Base-by-base conservation (phyloP, 768 basidiomycete species). In the Lyophyllum atratum region DNA sequence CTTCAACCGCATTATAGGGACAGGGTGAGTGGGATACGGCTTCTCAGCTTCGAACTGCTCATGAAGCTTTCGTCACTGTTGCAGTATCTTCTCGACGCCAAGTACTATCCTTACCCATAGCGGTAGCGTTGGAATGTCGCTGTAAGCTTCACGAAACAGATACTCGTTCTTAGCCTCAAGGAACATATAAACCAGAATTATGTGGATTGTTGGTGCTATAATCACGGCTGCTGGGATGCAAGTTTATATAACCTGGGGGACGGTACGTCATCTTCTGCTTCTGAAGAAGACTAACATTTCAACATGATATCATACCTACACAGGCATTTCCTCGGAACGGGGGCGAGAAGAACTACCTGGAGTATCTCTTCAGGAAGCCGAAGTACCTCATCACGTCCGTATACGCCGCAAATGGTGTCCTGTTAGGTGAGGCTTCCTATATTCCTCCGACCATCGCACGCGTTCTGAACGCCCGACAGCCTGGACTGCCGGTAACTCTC, bases 291-390 rank as follows among this genome's bases (percentile, higher is more conserved):
- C n/a, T 40, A 17, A 26, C 10, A 8, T 43, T 28, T 50, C 22
- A 24, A 39, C 15, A 33, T 40, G 3, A 43, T 52, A 28, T 44
- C 43, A 59, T 34, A 19, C 31, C 3, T 26, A 1, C 21, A 17
- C 31, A 76, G 84, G 85, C 79, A 12, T 67, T 89, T 1, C 87
- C 87, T 1, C 73, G 76, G 17, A 87, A 77, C 46, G 87, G 87
- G 11, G 88, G 84, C n/a, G 87, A 89, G 69, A 88, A 88, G 68
- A 86, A 82, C 44, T 90, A 89, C 61, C 72, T 89, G 48, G 85
- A 87, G 61, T 87, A 79, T 62, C 70, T 87, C 21, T 88, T 78
- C 67, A 73, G 77, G 44, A 77, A 73, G 34, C 87, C 87, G 12
- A 79, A 73, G 49, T 83, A 80, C 54, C 73, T 90, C 59, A 75